Percentiles rank a stretch among this genome's conserved stretches.
phyloP scores from a whole-genome alignment of 345 rosid genomes.

The Gossypium bickii region DNA sequence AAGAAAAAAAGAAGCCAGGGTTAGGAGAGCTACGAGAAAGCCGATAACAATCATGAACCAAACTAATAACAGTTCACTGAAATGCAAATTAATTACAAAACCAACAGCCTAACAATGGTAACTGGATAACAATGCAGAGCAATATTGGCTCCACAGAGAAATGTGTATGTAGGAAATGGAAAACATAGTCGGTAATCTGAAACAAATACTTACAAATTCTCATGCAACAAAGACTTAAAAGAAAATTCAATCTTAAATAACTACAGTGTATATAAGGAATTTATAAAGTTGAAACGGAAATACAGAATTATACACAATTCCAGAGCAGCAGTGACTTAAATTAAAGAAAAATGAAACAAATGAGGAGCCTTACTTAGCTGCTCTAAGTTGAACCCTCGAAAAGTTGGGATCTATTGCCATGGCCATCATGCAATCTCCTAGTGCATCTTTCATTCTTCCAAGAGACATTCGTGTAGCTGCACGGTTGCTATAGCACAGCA shows the following conservation, averaged over 20 bases:
- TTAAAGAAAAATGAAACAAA: conserved; percentile 19
- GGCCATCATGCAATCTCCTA: conserved; percentile 76
- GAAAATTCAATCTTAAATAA: neutral
- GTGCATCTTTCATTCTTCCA: conserved; percentile 88
- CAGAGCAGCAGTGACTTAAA: neutral
- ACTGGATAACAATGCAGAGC: neutral
- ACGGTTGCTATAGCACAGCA: conserved; percentile 95
- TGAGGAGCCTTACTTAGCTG: conserved; percentile 64
- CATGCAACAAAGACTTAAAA: neutral
- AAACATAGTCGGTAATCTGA: neutral
- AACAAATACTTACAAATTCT: neutral
- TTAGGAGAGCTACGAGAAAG: conserved; percentile 12
- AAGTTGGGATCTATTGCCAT: conserved; percentile 75
- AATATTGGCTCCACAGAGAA: neutral
- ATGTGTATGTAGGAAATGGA: neutral
- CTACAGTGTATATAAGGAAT: neutral
- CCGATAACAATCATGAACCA: neutral
- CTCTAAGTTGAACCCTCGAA: conserved; percentile 80
- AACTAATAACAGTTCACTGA: neutral
- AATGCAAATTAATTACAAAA: neutral
- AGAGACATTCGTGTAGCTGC: conserved; percentile 85
- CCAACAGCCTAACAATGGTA: neutral
- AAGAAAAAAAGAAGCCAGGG: conserved; percentile 11
- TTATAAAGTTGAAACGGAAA: neutral
- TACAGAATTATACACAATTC: neutral